Evolutionary conservation across 129 eudicot species (phyloP), one percentile per base, ranked within the genome.

Genomic region (carrot (Daucus carota)): DNA sequence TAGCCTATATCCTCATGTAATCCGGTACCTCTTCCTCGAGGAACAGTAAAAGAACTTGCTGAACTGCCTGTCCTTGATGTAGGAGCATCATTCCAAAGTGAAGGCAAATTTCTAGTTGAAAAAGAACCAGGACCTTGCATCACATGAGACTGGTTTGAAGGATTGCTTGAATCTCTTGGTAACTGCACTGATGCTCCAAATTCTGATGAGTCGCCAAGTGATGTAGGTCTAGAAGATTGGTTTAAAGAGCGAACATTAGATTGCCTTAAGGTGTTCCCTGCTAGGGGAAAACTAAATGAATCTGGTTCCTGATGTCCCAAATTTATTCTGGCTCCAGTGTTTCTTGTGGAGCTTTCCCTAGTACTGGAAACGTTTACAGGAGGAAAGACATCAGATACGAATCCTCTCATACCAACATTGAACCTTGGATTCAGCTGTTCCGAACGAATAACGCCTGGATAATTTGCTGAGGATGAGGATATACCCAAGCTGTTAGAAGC

Each of bases 401-500:
- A 81, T 73, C 81, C 84, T 74, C 80, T 76, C 65, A 74, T 45
- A 40, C 89, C 88, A 78, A 74, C 73, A 60, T 87, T 84, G 32
- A 69, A 71, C 76, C 86, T 84, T 32, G 92, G 60, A 76, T 80
- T 85, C 54, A 76, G 78, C 20, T 73, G 85, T 75, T 87, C 92
- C 12, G 73, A 36, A 60, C 75, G 81, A 80, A 72, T 75, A 45
- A 73, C 33, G 6, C 77, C 70, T 63, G 78, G 76, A 70, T 63
- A 77, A 80, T 82, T 81, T 62, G 76, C 80, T 65, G 79, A 60
- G 20, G 79, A 34, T 26, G 96, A 67, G 36, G 94, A 84, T 81
- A 84, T 85, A 70, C 72, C 83, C 78, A 88, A 84, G 80, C 86
- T 85, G 67, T 86, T 80, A 36, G 88, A 73, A 79, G 87, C 41